phyloP scores from a whole-genome alignment of 495 filamentous ascomycete genomes.

The Recurvomyces mirabilis region DNA sequence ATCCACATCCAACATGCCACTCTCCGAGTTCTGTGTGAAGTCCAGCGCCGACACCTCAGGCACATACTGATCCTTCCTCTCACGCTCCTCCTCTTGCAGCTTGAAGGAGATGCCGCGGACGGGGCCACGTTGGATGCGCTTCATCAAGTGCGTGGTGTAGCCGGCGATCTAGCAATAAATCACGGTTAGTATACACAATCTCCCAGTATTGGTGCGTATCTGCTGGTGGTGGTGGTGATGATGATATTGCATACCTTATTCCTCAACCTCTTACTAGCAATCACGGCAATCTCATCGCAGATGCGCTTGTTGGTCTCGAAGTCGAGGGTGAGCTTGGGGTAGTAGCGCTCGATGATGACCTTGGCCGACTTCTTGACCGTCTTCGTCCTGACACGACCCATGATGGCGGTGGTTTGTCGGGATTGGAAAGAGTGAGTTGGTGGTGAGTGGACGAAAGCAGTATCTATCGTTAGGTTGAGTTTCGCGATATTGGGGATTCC shows the following conservation, averaged over 20 bases:
- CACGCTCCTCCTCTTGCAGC: conserved; percentile 99
- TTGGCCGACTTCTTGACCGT: conserved; percentile 99
- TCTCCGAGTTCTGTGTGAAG: conserved; percentile 83
- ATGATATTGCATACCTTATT: conserved; percentile 64
- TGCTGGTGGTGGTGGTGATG: not conserved
- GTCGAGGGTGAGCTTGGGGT: conserved; percentile 96
- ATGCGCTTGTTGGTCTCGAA: conserved; percentile 99
- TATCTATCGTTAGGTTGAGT: not conserved
- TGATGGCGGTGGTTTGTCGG: conserved; percentile 51
- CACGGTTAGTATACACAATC: too few species aligned
- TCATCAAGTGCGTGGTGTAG: conserved; percentile 96
- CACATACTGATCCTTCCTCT: conserved; percentile 99
- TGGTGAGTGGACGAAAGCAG: not conserved
- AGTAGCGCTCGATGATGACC: conserved; percentile 85
- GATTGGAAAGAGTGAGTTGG: not conserved
- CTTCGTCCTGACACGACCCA: conserved; percentile 97
- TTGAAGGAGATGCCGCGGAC: conserved; percentile 99
- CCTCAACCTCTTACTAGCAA: conserved; percentile 91
- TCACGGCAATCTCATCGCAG: conserved; percentile 99
- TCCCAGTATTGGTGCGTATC: too few species aligned
- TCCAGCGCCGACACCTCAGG: conserved; percentile 97
- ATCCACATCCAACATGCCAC: conserved; percentile 88
- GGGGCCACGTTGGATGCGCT: conserved; percentile 97
- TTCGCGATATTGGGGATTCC: not conserved
- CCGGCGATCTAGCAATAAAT: conserved; percentile 86